phyloP scores from a whole-genome alignment of 169 alveolate species.

The Plasmodium cynomolgi region DNA sequence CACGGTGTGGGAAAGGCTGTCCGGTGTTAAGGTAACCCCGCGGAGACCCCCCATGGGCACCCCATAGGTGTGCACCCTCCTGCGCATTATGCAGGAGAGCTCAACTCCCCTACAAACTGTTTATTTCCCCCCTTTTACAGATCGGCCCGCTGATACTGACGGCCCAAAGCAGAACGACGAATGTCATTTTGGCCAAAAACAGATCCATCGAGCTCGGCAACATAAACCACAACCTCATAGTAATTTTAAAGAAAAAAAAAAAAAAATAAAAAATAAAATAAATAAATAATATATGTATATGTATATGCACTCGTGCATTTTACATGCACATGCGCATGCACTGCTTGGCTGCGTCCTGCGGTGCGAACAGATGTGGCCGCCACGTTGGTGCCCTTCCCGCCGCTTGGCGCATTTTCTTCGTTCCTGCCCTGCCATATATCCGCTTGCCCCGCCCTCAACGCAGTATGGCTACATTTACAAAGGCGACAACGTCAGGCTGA shows the following conservation, averaged over 20 bases:
- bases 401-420: too few relatives aligned
- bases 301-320: too few relatives aligned
- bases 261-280: background rate
- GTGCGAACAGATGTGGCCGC: background rate
- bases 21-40: conserved; percentile 57
- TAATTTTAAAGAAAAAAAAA: background rate
- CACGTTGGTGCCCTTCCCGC: background rate
- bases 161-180: conserved; percentile 67
- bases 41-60: background rate
- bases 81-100: background rate
- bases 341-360: background rate
- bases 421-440: background rate
- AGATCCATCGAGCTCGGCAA: conserved; percentile 63
- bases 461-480: conserved; percentile 70
- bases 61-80: background rate
- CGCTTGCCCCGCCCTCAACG: background rate
- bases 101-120: background rate
- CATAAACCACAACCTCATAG: conserved; percentile 55
- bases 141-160: conserved; percentile 70
- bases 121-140: background rate
- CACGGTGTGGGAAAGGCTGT: conserved; percentile 63
- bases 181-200: conserved; percentile 64
- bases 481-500: conserved; percentile 71
- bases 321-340: background rate
- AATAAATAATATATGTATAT: background rate